Percentiles rank a stretch among this genome's conserved stretches.
Conservation (phyloP, 176 grass and related monocot species). For the Musa itinerans region DNA sequence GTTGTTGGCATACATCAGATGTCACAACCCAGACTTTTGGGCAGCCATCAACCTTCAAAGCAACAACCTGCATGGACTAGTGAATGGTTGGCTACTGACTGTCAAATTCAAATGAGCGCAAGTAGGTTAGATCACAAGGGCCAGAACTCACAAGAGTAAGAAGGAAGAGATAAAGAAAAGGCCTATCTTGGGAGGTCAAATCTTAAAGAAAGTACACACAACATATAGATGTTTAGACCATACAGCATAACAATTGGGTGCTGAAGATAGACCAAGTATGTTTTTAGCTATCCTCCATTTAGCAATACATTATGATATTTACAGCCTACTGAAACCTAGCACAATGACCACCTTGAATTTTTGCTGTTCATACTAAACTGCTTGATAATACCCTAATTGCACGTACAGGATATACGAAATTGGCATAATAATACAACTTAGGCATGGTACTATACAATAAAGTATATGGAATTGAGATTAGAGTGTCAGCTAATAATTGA, state of each 20-base stretch:
- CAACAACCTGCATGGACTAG: constrained; percentile 63
- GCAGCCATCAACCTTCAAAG: constrained; percentile 64
- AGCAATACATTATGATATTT: neutral
- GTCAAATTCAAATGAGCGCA: neutral
- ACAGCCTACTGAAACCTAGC: neutral
- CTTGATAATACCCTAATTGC: no score
- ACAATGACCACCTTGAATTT: neutral
- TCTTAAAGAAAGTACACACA: neutral
- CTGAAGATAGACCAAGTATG: no score
- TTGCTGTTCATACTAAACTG: neutral
- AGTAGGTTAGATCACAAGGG: no score
- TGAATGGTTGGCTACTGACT: neutral
- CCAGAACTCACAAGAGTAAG: neutral
- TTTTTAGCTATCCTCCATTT: no score
- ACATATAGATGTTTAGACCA: neutral
- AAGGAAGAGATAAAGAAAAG: neutral
- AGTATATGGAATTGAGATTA: no score
- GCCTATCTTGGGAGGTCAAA: neutral
- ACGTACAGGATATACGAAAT: no score
- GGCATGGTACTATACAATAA: no score
- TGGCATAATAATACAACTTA: no score
- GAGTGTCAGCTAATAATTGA: no score
- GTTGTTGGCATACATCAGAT: constrained; percentile 74
- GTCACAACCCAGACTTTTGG: constrained; percentile 88
- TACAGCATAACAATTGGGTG: neutral